Base-by-base conservation (phyloP, 163 green algal species). In the Dunaliella salina region DNA sequence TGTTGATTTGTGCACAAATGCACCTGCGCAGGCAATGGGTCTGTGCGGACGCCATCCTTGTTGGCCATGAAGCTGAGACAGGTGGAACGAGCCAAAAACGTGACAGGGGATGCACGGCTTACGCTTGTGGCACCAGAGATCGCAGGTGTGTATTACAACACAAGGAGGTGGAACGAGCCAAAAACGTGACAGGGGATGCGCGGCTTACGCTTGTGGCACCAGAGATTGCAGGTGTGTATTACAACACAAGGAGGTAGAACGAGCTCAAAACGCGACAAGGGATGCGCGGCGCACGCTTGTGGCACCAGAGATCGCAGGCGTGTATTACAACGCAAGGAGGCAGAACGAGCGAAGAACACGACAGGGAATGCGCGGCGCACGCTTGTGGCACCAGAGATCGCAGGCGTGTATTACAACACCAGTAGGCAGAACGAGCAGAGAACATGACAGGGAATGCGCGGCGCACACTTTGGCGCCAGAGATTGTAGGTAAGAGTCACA, bases 91-190 rank as follows among this genome's bases (percentile, higher is more conserved):
- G 78, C 78, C 78, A 45, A 40, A 12, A 82, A 40, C 32, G 78
- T n/a, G 1, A n/a, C 78, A 29, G 32, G 75, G 13, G 75, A 82
- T 34, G 17, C 75, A 26, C 32, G 30, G n/a, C 29, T 50, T 1
- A 22, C 32, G 20, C 75, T 82, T 82, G 75, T 82, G 17, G 75
- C 63, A 29, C 63, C 63, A 29, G 75, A 50, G 1, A 82, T 35
- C 29, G 75, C 33, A 35, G 75, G 30, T 82, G 75, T 82, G 75
- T 82, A 17, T 50, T n/a, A n/a, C n/a, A n/a, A n/a, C n/a, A n/a
- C n/a, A n/a, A n/a, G n/a, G n/a, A 82, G 33, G 32, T 82, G 24
- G 33, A 82, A n/a, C 24, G 33, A 82, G 78, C 78, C 78, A 45
- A 40, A 12, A 82, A 40, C 32, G 78, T n/a, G 1, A n/a, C 78